Conservation (phyloP, 2,329 filamentous ascomycete genomes). For the Colletotrichum limetticola region DNA sequence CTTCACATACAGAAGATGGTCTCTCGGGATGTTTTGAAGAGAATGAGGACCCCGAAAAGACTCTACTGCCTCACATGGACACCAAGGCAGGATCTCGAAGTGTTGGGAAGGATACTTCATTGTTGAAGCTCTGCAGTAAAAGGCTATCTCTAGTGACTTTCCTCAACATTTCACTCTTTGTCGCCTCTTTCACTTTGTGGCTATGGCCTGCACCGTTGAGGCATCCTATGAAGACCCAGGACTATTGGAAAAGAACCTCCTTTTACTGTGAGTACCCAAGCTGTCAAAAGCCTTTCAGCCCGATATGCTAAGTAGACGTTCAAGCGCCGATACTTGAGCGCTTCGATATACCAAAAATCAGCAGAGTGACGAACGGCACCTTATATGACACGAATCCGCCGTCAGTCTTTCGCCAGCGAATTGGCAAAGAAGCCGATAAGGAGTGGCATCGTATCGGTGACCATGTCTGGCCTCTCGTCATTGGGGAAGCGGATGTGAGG, state of each 20-base stretch:
- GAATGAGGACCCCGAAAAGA: not conserved
- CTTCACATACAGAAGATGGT: not conserved
- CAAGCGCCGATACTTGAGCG: conserved; percentile 3
- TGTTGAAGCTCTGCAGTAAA: not conserved
- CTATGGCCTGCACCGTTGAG: not conserved
- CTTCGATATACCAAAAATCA: conserved; percentile 3
- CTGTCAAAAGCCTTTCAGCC: too few species aligned
- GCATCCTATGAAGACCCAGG: not conserved
- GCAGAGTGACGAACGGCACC: not conserved
- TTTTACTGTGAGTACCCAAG: conserved; percentile 4
- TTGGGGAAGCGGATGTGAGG: not conserved
- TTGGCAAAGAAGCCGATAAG: conserved; percentile 3
- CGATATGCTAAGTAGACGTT: not conserved
- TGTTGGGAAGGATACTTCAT: too few species aligned
- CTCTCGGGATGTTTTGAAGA: not conserved
- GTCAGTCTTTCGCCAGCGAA: conserved; percentile 15
- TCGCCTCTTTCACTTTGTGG: not conserved
- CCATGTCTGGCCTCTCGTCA: conserved; percentile 16
- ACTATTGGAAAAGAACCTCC: conserved; percentile 11
- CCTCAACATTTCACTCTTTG: not conserved
- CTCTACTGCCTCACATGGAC: not conserved
- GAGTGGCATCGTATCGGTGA: conserved; percentile 22
- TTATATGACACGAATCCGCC: conserved; percentile 11
- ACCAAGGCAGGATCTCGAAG: too few species aligned
- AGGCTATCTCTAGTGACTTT: not conserved